A percentile compares a stretch with the other conserved stretches of the same genome.
Conservation (phyloP, 1,284 basidiomycete species). For the Boletellus deceptivus region DNA sequence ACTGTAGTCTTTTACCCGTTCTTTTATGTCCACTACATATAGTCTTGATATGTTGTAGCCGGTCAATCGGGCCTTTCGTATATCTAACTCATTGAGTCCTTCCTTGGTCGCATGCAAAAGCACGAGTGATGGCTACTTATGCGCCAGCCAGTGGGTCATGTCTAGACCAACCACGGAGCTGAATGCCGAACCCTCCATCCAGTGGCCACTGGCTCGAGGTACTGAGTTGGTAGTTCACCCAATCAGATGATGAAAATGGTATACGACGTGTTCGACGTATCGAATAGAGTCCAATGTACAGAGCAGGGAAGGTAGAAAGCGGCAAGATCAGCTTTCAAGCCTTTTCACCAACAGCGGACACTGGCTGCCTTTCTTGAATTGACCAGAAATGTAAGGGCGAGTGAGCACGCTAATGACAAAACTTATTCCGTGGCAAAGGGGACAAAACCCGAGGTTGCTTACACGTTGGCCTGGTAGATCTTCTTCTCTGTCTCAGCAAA, state of each 20-base stretch:
- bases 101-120: no score
- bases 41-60: conserved; percentile 15
- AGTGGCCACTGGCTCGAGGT: no score
- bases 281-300: not conserved
- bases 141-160: no score
- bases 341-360: conserved; percentile 56
- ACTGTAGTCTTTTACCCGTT: conserved; percentile 3
- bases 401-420: conserved; percentile 56
- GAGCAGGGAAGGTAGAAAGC: not conserved
- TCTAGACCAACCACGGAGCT: no score
- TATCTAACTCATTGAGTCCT: no score
- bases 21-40: conserved; percentile 6
- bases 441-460: conserved; percentile 28
- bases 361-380: conserved; percentile 63
- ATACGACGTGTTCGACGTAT: not conserved
- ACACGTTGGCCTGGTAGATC: conserved; percentile 72
- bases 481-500: conserved; percentile 56
- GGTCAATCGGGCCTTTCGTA: not conserved
- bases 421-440: no score
- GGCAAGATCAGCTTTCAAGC: conserved; percentile 11
- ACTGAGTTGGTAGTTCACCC: no score
- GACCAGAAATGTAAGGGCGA: conserved; percentile 63
- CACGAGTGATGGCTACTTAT: no score
- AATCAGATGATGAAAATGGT: not conserved
- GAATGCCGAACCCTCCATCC: no score